A percentile compares a stretch with the other conserved stretches of the same genome.
These are phyloP conservation scores for Symbiodinium natans DNA, from an alignment of 73 alveolate genomes.

Conservation along the genomic window DNA sequence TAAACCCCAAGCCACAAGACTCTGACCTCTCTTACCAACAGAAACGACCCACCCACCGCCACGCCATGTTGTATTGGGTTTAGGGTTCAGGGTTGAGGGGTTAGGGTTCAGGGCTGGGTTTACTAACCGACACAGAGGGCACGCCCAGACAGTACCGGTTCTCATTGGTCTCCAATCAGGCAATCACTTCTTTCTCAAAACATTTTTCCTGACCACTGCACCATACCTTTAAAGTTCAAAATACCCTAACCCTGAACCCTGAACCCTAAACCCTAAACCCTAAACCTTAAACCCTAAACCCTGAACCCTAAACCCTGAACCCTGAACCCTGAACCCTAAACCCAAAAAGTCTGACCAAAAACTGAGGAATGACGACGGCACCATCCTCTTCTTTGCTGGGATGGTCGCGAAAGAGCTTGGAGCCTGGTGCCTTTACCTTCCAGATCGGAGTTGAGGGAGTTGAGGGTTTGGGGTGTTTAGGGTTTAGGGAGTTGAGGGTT, in stretches of 20 bases:
- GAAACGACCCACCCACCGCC: too few species aligned
- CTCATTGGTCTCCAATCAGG: too few species aligned
- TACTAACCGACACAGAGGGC: too few species aligned
- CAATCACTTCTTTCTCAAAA: too few species aligned
- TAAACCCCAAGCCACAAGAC: too few species aligned
- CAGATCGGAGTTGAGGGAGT: not conserved
- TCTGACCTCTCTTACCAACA: too few species aligned
- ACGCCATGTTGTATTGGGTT: too few species aligned
- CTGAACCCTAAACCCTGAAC: not conserved
- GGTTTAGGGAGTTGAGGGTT: not conserved
- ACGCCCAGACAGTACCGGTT: too few species aligned
- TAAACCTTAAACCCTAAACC: not conserved
- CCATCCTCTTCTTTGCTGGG: constrained; percentile 61
- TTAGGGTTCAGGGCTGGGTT: not conserved
- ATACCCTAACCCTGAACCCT: too few species aligned
- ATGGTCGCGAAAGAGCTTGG: constrained; percentile 84
- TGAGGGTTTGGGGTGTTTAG: not conserved
- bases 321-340: not conserved
- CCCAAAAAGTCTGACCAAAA: not conserved
- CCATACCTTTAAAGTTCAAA: too few species aligned
- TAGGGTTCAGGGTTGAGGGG: not conserved
- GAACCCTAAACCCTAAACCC: too few species aligned
- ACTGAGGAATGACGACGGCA: constrained; percentile 39
- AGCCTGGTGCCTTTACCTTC: constrained; percentile 26
- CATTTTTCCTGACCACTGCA: too few species aligned